These are phyloP conservation scores for Penicillium fimorum DNA, from an alignment of 495 filamentous ascomycete genomes.

Conservation along the genomic window DNA sequence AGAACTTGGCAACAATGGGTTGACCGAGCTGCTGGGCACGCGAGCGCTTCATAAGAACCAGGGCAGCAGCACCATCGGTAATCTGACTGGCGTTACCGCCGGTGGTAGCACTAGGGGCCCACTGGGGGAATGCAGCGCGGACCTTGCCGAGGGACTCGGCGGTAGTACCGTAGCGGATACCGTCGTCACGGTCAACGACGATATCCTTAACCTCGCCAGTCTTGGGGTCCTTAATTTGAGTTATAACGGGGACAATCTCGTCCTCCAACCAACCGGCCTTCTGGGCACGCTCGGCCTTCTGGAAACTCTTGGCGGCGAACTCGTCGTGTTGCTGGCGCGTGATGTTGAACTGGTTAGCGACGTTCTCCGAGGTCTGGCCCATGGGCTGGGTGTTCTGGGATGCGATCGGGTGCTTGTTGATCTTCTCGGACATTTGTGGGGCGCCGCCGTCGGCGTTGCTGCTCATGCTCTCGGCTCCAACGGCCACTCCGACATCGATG, in stretches of 20 bases:
- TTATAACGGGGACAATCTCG: conserved; percentile 85
- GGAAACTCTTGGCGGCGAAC: conserved; percentile 81
- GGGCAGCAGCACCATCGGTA: conserved; percentile 87
- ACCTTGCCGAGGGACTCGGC: conserved; percentile 79
- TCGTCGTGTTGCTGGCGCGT: conserved; percentile 71
- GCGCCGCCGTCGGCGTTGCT: conserved; percentile 67
- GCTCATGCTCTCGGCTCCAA: conserved; percentile 88
- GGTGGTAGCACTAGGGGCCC: conserved; percentile 79
- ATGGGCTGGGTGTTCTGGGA: conserved; percentile 85
- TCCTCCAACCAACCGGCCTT: conserved; percentile 89
- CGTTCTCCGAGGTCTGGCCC: conserved; percentile 96
- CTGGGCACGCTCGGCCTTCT: conserved; percentile 83
- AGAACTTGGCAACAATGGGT: conserved; percentile 89
- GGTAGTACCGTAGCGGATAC: conserved; percentile 86
- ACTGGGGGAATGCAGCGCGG: conserved; percentile 82
- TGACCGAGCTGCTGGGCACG: conserved; percentile 78
- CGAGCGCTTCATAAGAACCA: conserved; percentile 91
- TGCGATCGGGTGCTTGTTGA: conserved; percentile 69
- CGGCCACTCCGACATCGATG: conserved; percentile 84
- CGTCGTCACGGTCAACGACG: conserved; percentile 81
- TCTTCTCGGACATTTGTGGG: conserved; percentile 69
- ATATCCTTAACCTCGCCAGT: conserved; percentile 74
- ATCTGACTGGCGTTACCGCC: conserved; percentile 93
- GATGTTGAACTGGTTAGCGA: conserved; percentile 81
- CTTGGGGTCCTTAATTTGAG: conserved; percentile 75